These are phyloP conservation scores for Talaromyces liani DNA, from an alignment of 495 filamentous ascomycete species.

Conservation along the genomic window DNA sequence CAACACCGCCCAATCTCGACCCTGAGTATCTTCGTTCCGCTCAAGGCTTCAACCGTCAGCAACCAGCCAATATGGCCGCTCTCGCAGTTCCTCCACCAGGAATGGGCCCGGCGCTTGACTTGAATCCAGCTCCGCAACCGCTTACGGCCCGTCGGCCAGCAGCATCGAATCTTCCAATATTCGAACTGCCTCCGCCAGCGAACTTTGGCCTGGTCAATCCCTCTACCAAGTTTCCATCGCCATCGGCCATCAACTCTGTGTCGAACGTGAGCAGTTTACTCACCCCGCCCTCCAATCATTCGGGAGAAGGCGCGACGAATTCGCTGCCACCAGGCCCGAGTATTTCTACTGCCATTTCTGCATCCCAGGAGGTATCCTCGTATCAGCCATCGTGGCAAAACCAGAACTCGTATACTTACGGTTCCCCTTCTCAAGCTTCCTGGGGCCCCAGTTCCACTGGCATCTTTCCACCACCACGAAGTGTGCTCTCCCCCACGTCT, in stretches of 20 bases:
- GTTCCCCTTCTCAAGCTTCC: slow-evolving; percentile 36
- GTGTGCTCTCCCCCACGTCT: slow-evolving; percentile 50
- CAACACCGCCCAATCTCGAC: slow-evolving; percentile 25
- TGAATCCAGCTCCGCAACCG: slow-evolving; percentile 34
- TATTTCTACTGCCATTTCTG: slow-evolving; percentile 29
- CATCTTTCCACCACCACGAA: slow-evolving; percentile 33
- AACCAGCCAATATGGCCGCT: slow-evolving; percentile 34
- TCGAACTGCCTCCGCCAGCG: slow-evolving; percentile 52
- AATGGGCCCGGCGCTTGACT: slow-evolving; percentile 41
- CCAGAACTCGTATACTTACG: slow-evolving; percentile 45
- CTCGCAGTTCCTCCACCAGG: slow-evolving; percentile 35
- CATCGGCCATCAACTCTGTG: slow-evolving; percentile 33
- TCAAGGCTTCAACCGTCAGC: slow-evolving; percentile 17
- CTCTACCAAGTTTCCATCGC: slow-evolving; percentile 35
- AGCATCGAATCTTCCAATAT: slow-evolving; percentile 52
- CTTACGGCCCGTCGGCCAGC: slow-evolving; percentile 53
- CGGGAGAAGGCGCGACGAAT: slow-evolving; percentile 54
- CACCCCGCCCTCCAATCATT: slow-evolving; percentile 54
- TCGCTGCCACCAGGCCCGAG: slow-evolving; percentile 44
- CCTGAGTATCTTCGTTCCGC: slow-evolving; percentile 29
- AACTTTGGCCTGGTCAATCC: slow-evolving; percentile 19
- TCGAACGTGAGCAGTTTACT: slow-evolving; percentile 52
- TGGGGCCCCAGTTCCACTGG: slow-evolving; percentile 34
- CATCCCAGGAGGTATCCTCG: slow-evolving; percentile 39
- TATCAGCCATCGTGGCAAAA: slow-evolving; percentile 36